A percentile compares a stretch with the other conserved stretches of the same genome.
Conservation (phyloP, 2,329 filamentous ascomycete genomes). For the Colletotrichum sidae region DNA sequence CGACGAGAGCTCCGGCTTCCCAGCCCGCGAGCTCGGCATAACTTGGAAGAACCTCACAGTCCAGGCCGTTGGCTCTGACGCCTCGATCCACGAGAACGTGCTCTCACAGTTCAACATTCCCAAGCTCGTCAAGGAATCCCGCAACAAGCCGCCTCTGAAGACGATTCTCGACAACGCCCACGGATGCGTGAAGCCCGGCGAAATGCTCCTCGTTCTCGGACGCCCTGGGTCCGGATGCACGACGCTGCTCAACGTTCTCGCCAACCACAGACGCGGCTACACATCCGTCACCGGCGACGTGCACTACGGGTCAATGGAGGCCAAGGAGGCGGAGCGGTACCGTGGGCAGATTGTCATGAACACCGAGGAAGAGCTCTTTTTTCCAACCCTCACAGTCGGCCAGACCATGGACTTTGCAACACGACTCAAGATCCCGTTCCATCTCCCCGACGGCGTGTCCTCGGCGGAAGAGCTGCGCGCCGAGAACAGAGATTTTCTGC, state of each 20-base stretch:
- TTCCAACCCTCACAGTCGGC: conserved; percentile 76
- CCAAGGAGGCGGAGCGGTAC: conserved; percentile 60
- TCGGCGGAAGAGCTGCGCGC: conserved; percentile 58
- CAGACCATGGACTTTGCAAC: conserved; percentile 79
- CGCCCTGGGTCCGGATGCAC: conserved; percentile 78
- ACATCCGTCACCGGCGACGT: conserved; percentile 69
- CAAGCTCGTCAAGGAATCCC: conserved; percentile 63
- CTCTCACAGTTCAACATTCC: conserved; percentile 68
- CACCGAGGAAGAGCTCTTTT: conserved; percentile 74
- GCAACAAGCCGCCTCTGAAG: conserved; percentile 67
- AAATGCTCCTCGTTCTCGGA: conserved; percentile 78
- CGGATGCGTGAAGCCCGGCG: conserved; percentile 78
- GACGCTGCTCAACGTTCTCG: conserved; percentile 75
- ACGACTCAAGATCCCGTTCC: conserved; percentile 65
- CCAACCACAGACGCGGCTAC: conserved; percentile 73
- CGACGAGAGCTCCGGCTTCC: conserved; percentile 58
- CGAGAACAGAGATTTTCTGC: conserved; percentile 64
- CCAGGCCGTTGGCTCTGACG: conserved; percentile 69
- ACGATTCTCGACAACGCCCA: conserved; percentile 74
- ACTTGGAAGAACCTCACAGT: conserved; percentile 75
- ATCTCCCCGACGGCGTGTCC: conserved; percentile 56
- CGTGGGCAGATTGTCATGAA: conserved; percentile 74
- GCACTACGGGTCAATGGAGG: conserved; percentile 64
- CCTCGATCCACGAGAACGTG: conserved; percentile 74
- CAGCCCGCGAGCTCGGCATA: conserved; percentile 67